Conservation (phyloP, 23 red algal genomes). For the Gracilaria gracilis region DNA sequence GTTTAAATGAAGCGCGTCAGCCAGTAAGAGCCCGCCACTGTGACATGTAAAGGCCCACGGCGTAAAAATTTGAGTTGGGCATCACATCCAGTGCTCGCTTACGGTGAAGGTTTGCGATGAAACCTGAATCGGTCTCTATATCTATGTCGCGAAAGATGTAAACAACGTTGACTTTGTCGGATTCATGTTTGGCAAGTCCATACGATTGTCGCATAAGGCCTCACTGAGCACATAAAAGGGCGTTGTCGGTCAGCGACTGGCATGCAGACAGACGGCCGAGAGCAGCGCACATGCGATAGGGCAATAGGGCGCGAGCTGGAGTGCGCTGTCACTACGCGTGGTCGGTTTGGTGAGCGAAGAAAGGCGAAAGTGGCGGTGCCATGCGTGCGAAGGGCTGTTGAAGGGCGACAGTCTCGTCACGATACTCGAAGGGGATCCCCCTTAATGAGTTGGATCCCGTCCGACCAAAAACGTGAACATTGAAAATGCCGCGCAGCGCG, state of each 20-base stretch:
- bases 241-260: background rate
- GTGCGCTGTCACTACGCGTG: background rate
- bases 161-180: too few species aligned
- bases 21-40: background rate
- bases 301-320: background rate
- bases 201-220: too few species aligned
- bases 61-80: background rate
- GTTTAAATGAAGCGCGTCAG: background rate
- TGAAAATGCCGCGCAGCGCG: conserved; percentile 5
- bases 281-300: background rate
- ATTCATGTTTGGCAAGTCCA: too few species aligned
- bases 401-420: background rate
- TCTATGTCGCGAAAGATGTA: too few species aligned
- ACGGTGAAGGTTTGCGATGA: too few species aligned
- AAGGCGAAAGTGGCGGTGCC: background rate
- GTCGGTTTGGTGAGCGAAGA: background rate
- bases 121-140: too few species aligned
- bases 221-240: background rate
- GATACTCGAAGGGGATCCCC: background rate
- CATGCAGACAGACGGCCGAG: background rate
- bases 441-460: background rate
- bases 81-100: background rate
- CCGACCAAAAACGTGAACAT: background rate
- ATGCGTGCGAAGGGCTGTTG: background rate
- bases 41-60: background rate